These are phyloP conservation scores for Cucumis melo DNA, from an alignment of 306 rosid genomes.

Conservation along the genomic window DNA sequence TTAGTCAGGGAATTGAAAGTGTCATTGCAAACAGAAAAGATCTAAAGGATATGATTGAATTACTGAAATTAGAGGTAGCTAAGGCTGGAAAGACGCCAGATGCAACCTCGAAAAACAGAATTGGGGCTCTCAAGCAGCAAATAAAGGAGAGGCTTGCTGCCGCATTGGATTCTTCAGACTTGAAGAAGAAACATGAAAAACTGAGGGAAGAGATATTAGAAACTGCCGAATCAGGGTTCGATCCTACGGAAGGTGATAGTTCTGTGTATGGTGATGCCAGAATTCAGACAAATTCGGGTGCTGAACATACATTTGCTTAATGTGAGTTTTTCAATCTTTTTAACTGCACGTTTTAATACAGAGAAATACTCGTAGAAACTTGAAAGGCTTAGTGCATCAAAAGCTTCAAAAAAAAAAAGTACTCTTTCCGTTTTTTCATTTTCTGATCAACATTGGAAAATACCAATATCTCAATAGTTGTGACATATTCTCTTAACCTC, in stretches of 20 bases:
- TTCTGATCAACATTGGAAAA: not conserved
- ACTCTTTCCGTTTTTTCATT: not conserved
- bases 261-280: slow-evolving; percentile 19
- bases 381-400: not conserved
- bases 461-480: not conserved
- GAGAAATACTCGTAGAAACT: not conserved
- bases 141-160: slow-evolving; percentile 47
- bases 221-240: slow-evolving; percentile 17
- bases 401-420: not conserved
- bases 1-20: slow-evolving; percentile 34
- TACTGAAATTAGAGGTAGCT: slow-evolving; percentile 52
- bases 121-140: slow-evolving; percentile 47
- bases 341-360: not conserved
- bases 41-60: slow-evolving; percentile 47
- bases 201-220: slow-evolving; percentile 35
- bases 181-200: slow-evolving; percentile 56
- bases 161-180: slow-evolving; percentile 40
- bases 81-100: slow-evolving; percentile 52
- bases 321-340: slow-evolving; percentile 39
- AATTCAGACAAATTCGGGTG: slow-evolving; percentile 26
- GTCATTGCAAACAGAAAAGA: slow-evolving; percentile 33
- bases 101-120: slow-evolving; percentile 41
- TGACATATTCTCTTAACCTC: not conserved
- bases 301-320: slow-evolving; percentile 30
- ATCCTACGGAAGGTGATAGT: slow-evolving; percentile 13